Evolutionary conservation across 2,329 filamentous ascomycete genomes (phyloP).

Genomic region (Aspergillus puulaauensis): DNA sequence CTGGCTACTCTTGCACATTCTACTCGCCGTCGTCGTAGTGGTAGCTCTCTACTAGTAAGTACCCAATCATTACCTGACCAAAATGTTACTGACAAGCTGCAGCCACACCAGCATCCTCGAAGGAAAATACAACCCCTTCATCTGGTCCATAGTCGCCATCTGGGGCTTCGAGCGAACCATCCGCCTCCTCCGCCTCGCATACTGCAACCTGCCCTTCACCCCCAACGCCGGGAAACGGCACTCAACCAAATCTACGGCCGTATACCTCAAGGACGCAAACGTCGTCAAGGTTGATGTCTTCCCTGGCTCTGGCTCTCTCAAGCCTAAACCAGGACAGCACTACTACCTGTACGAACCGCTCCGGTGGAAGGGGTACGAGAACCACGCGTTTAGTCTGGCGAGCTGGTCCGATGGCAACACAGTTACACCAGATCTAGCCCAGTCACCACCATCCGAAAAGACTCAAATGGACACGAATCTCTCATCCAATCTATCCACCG

Average conservation of each 20-base stretch:
- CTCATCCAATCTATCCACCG: too few species aligned
- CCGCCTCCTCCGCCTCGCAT: constrained; percentile 31
- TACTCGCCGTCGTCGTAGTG: constrained; percentile 38
- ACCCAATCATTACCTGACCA: constrained; percentile 12
- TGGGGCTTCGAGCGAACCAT: constrained; percentile 48
- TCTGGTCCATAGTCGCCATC: constrained; percentile 48
- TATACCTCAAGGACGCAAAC: not conserved
- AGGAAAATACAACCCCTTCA: constrained; percentile 47
- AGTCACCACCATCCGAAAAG: not conserved
- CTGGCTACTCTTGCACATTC: constrained; percentile 41
- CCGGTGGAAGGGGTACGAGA: constrained; percentile 45
- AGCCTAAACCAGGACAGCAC: constrained; percentile 36
- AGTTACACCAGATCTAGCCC: not conserved
- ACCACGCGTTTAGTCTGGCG: constrained; percentile 46
- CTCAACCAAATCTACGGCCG: not conserved
- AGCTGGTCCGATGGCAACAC: not conserved
- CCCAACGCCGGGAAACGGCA: not conserved
- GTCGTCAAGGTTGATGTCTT: not conserved
- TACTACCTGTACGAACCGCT: constrained; percentile 49
- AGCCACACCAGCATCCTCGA: constrained; percentile 48
- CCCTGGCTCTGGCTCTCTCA: not conserved
- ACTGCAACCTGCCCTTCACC: constrained; percentile 38
- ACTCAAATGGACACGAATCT: not conserved
- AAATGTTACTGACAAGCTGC: not conserved
- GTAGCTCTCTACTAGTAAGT: constrained; percentile 24